Evolutionary conservation across 805 yeast species (phyloP), one percentile per base, ranked within the genome.

Genomic region (Scheffersomyces ergatensis): DNA sequence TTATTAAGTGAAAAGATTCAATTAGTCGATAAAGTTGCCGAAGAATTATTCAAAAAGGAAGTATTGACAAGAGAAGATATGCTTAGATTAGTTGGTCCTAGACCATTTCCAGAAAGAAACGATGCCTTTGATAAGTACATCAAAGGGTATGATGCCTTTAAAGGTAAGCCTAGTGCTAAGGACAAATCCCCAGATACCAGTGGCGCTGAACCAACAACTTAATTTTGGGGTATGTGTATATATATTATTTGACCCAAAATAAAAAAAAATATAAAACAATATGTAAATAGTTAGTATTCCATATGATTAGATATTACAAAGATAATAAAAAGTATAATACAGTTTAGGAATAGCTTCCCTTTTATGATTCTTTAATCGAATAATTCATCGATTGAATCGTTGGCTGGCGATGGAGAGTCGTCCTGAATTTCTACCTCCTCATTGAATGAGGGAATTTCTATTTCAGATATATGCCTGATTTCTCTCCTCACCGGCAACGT

Each of bases 111-210:
- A 13, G 88, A 85, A 56, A 75, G 80, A 58, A 85, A 85, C 54
- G 95, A 85, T 57, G 96, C 96, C 1, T 89, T 90, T 63, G 96
- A 89, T 62, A 88, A 87, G 60, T 90, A 90, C 55, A 67, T 90
- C 45, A 86, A 78, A 51, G 71, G 70, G 5, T 53, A 53, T 25
- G 73, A 68, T 50, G 70, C 74, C 8, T 65, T 65, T 50, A 66
- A 64, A 49, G 65, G 67, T 4, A 55, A 54, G 45, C 63, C 67
- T 20, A 46, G 37, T 15, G 25, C 38, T 7, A 40, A 14, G 32
- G 11, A 6, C 9, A n/a, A 29, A 15, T 4, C 13, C 32, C 29
- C 5, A 24, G 43, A 19, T 27, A 30, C 26, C 9, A 21, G 9
- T 21, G 24, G 9, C 6, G 9, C 24, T 21, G 15, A 38, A 17